Percentiles rank a stretch among this genome's conserved stretches.
phyloP scores from a whole-genome alignment of 805 yeast species.

The Pichia rugopelliculosa region DNA sequence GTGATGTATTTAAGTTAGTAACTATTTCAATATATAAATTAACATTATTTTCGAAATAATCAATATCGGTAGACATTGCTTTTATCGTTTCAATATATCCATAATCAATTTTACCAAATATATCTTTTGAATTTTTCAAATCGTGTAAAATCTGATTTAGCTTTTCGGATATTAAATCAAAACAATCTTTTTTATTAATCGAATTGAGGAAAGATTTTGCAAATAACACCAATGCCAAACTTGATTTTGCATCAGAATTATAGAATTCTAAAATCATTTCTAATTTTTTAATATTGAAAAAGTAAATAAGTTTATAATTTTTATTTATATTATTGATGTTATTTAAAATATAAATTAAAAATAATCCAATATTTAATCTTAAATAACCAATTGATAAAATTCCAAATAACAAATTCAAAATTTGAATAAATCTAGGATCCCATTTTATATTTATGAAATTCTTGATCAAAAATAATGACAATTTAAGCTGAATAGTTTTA shows the following conservation, averaged over 20 bases:
- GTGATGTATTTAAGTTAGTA: neutral
- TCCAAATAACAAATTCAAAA: conserved; percentile 21
- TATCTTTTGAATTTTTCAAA: neutral
- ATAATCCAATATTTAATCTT: conserved; percentile 15
- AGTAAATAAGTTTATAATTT: conserved; percentile 14
- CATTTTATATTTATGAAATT: conserved; percentile 20
- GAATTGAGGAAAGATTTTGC: conserved; percentile 2
- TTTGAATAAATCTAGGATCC: conserved; percentile 13
- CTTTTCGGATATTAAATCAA: conserved; percentile 12
- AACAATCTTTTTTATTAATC: conserved; percentile 2
- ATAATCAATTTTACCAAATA: conserved; percentile 14
- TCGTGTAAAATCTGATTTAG: neutral
- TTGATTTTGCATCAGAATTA: neutral
- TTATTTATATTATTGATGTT: conserved; percentile 13
- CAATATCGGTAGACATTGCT: conserved; percentile 6
- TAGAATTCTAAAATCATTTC: neutral
- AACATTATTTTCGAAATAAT: neutral
- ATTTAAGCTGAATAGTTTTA: conserved; percentile 15
- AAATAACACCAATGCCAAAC: conserved; percentile 5
- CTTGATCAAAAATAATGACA: conserved; percentile 16
- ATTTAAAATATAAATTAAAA: conserved; percentile 17
- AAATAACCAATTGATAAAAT: conserved; percentile 24
- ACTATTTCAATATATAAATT: neutral
- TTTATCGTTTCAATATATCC: conserved; percentile 6
- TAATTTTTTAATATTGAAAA: conserved; percentile 13